Evolutionary conservation across 2,329 filamentous ascomycete genomes (phyloP).

Genomic region (Colletotrichum zoysiae): DNA sequence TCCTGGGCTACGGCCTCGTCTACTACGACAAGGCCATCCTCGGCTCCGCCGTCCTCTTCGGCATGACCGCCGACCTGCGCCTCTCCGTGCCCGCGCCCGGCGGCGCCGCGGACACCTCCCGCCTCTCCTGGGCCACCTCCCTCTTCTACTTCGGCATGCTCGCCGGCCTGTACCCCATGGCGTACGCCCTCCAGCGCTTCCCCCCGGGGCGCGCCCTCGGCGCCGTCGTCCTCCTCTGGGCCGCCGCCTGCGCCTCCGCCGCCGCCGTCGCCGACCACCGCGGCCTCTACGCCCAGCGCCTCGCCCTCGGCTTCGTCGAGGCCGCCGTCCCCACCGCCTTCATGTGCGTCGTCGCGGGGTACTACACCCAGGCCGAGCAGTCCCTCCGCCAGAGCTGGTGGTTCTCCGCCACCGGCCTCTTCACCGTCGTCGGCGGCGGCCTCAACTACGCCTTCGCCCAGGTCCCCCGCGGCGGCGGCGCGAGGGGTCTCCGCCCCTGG

Average conservation of each 20-base stretch:
- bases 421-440: slow-evolving; percentile 72
- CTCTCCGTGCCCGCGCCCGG: slow-evolving; percentile 68
- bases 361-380: slow-evolving; percentile 76
- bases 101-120: slow-evolving; percentile 67
- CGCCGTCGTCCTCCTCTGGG: slow-evolving; percentile 74
- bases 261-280: slow-evolving; percentile 73
- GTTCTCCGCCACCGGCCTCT: slow-evolving; percentile 71
- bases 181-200: slow-evolving; percentile 77
- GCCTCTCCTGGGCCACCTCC: slow-evolving; percentile 82
- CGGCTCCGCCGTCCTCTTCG: slow-evolving; percentile 79
- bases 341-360: slow-evolving; percentile 72
- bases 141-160: slow-evolving; percentile 87
- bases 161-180: slow-evolving; percentile 79
- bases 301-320: slow-evolving; percentile 74
- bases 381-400: slow-evolving; percentile 75
- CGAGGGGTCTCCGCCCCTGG: slow-evolving; percentile 70
- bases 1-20: slow-evolving; percentile 61
- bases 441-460: slow-evolving; percentile 78
- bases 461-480: slow-evolving; percentile 51
- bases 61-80: slow-evolving; percentile 77
- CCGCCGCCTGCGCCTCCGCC: slow-evolving; percentile 75
- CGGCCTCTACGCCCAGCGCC: slow-evolving; percentile 75
- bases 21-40: slow-evolving; percentile 75
- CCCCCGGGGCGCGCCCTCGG: slow-evolving; percentile 74
- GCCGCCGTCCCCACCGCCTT: slow-evolving; percentile 75